phyloP scores from a whole-genome alignment of 148 eudicot species.

The Rheum nobile region DNA sequence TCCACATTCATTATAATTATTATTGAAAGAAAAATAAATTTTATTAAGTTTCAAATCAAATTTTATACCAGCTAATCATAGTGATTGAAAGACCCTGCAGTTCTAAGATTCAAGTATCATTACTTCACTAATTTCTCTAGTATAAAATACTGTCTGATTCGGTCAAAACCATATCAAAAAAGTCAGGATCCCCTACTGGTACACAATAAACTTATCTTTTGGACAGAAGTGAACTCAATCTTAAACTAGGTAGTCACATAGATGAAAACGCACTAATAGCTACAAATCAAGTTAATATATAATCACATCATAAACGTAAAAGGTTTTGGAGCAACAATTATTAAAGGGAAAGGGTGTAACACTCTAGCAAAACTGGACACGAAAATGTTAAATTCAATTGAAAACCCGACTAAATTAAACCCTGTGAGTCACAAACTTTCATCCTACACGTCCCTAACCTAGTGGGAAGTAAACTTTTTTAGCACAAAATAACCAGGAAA shows the following conservation, averaged over 20 bases:
- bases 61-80: background rate
- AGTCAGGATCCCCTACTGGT: background rate
- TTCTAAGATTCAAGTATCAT: background rate
- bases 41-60: background rate
- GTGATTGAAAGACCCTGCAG: too few species aligned
- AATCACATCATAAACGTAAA: background rate
- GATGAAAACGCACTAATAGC: background rate
- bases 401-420: background rate
- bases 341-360: background rate
- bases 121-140: background rate
- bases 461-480: background rate
- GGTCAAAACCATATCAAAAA: background rate
- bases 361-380: background rate
- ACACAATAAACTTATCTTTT: background rate
- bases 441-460: background rate
- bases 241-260: background rate
- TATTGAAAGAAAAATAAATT: background rate
- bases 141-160: background rate
- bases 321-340: background rate
- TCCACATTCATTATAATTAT: background rate
- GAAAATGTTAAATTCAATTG: background rate
- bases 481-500: background rate
- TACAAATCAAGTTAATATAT: background rate
- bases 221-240: background rate
- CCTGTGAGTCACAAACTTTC: background rate